A percentile compares a stretch with the other conserved stretches of the same genome.
phyloP scores from a whole-genome alignment of 345 rosid species.

The Hibiscus syriacus region DNA sequence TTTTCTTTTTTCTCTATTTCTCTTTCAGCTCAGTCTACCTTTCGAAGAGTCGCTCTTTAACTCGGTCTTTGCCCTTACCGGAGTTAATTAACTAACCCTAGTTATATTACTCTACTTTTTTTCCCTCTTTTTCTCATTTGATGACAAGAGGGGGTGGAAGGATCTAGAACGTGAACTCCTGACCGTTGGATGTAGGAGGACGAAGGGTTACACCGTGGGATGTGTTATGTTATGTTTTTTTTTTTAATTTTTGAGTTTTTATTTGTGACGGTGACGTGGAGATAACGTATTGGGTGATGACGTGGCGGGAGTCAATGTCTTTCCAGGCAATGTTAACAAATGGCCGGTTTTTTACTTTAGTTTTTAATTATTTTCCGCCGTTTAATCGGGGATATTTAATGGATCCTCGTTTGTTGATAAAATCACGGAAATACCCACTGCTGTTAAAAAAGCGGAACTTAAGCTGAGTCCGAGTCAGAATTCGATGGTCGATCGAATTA shows the following conservation, averaged over 20 bases:
- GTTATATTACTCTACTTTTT: constrained; percentile 12
- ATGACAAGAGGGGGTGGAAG: constrained; percentile 64
- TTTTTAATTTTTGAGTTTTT: not conserved
- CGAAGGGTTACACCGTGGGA: constrained; percentile 24
- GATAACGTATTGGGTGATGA: constrained; percentile 30
- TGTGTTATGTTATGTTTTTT: not conserved
- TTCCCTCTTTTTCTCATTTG: not conserved
- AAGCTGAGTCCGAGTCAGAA: not conserved
- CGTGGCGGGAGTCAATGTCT: constrained; percentile 27
- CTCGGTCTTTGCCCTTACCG: constrained; percentile 5
- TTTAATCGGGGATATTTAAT: not conserved
- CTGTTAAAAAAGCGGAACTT: not conserved
- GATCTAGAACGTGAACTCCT: constrained; percentile 42
- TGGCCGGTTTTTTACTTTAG: not conserved
- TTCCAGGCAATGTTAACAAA: constrained; percentile 13
- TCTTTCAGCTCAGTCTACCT: not conserved
- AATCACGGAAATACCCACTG: not conserved
- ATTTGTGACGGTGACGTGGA: constrained; percentile 30
- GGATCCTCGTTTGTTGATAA: not conserved
- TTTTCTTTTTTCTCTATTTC: not conserved
- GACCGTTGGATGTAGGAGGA: constrained; percentile 40
- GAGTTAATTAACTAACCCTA: constrained; percentile 28
- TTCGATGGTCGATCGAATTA: no score
- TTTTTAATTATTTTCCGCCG: not conserved
- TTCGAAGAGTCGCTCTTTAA: constrained; percentile 15